Evolutionary conservation across 768 basidiomycete species (phyloP), one percentile per base, ranked within the genome.

Genomic region (Vishniacozyma victoriae): DNA sequence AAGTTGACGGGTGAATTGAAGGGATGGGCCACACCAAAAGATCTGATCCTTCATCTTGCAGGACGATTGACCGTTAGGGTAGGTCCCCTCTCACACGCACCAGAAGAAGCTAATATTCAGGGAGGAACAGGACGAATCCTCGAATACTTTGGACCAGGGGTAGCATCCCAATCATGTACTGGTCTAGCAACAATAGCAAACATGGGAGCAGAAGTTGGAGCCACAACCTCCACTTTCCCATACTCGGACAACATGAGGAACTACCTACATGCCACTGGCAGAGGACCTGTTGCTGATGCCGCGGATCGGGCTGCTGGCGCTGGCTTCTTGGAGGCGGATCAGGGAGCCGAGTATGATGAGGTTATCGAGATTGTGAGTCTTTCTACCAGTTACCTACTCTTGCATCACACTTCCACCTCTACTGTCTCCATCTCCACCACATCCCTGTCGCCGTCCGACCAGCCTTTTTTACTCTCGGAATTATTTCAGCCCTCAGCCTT

Each of bases 161-260:
- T 97, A 9, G 77, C 77, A 50, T 76, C 77, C 44, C 90, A 93
- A 62, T 96, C 92, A 15, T 95, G 90, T 69, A 97, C 95, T 55
- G 91, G 90, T 46, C 75, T 95, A 45, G 95, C 93, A 1, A 97
- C 95, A 1, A 86, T 99, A 46, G 86, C 88, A 36, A 97, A 99
- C 73, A 99, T 97, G 95, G 95, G 95, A 42, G 95, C 95, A 12
- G 95, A 99, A 76, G 92, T 97, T n/a, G 95, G 95, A 31, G 95
- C 95, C n/a, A 99, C 95, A 1, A 97, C 95, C 0, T 93, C 92
- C 1, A 89, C 86, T 5, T 99, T 99, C 79, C 92, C 93, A 4
- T 99, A 97, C 74, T 90, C 89, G 14, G 73, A 80, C 15, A 81
- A 82, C 62, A 97, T 97, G 93, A 79, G 82, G 25, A 77, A 81